Evolutionary conservation across 169 alveolate genomes (phyloP).

Genomic region (Babesia ovis): DNA sequence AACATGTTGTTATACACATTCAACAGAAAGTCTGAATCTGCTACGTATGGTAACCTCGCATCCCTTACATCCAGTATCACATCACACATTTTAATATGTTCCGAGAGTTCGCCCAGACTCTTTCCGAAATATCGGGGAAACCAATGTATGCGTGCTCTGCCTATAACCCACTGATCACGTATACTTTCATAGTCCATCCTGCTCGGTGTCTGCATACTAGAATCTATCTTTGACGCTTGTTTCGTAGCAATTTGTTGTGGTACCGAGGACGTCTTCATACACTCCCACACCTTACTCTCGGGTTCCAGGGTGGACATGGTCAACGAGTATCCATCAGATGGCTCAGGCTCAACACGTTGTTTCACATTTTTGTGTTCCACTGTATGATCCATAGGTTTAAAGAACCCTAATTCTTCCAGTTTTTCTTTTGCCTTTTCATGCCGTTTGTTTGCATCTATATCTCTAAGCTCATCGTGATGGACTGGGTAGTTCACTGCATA

Average conservation of each 20-base stretch:
- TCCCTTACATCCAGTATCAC: constrained; percentile 76
- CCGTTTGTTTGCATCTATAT: constrained; percentile 7
- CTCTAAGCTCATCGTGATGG: constrained; percentile 34
- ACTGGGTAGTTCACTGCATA: constrained; percentile 60
- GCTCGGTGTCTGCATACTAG: constrained; percentile 17
- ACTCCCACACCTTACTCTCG: constrained; percentile 41
- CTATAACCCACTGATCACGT: constrained; percentile 39
- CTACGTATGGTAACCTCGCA: constrained; percentile 75
- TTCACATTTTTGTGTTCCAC: background rate
- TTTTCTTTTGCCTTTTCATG: constrained; percentile 46
- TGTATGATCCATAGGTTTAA: background rate
- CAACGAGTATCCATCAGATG: constrained; percentile 27
- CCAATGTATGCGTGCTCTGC: constrained; percentile 67
- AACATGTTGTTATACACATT: constrained; percentile 68
- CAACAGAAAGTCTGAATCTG: constrained; percentile 66
- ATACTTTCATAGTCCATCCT: constrained; percentile 43
- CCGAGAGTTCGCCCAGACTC: constrained; percentile 64
- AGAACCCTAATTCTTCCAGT: constrained; percentile 49
- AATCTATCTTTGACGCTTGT: constrained; percentile 21
- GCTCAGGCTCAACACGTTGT: background rate
- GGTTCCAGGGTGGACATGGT: constrained; percentile 26
- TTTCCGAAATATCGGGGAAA: constrained; percentile 74
- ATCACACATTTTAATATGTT: constrained; percentile 69
- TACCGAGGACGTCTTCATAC: constrained; percentile 27
- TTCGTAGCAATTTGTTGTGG: constrained; percentile 28